Conservation (phyloP, 495 filamentous ascomycete genomes). For the Penicillium steckii region DNA sequence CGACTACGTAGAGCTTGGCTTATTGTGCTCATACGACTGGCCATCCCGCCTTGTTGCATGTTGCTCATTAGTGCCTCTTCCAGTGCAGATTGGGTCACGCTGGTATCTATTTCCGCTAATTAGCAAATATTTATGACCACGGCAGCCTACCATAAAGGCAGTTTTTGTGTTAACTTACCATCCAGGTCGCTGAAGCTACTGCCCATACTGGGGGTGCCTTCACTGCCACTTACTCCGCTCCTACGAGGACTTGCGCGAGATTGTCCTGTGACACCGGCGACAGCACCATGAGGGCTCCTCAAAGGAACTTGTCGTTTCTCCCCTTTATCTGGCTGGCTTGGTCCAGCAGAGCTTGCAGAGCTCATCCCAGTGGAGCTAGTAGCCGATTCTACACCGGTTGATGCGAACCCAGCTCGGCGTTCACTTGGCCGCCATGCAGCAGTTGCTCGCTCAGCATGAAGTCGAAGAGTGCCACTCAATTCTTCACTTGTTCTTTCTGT, state of each 20-base stretch:
- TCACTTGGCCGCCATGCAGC: constrained; percentile 33
- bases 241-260: constrained; percentile 55
- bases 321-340: constrained; percentile 17
- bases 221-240: constrained; percentile 67
- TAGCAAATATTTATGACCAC: too few relatives aligned
- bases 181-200: constrained; percentile 98
- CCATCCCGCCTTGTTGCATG: constrained; percentile 80
- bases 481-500: constrained; percentile 38
- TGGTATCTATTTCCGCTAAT: constrained; percentile 61
- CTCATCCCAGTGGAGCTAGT: constrained; percentile 59
- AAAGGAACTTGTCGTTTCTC: constrained; percentile 24
- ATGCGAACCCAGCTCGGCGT: constrained; percentile 29
- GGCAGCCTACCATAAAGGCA: too few relatives aligned
- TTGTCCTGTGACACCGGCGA: constrained; percentile 39
- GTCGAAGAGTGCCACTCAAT: constrained; percentile 59
- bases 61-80: constrained; percentile 92
- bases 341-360: constrained; percentile 51
- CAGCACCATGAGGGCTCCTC: constrained; percentile 54
- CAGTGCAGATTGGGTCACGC: constrained; percentile 88
- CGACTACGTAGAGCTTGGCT: constrained; percentile 62
- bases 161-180: too few relatives aligned
- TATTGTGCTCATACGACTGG: constrained; percentile 86
- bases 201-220: constrained; percentile 93
- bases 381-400: constrained; percentile 59
- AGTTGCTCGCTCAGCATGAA: constrained; percentile 45